Evolutionary conservation across 2,329 filamentous ascomycete genomes (phyloP), one percentile per base, ranked within the genome.

Genomic region (Clarireedia homoeocarpa): DNA sequence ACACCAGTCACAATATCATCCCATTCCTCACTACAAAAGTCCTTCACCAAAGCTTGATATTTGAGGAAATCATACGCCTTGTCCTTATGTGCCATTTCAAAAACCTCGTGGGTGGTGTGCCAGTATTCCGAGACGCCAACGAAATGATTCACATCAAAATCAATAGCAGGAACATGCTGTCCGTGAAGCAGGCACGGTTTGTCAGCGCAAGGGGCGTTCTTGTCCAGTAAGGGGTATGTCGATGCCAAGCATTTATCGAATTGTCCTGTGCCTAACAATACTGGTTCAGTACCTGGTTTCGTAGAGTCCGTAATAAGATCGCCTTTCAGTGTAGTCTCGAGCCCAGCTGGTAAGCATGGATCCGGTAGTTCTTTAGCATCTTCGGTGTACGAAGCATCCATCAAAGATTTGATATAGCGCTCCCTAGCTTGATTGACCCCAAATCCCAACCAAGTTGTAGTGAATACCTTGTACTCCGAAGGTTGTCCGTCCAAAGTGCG

Each of bases 61-160:
- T 88, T 91, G 59, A 85, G 82, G 63, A 96, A 89, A 66, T 97
- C 91, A 70, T 97, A 99, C 0, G 88, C 83, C 62, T 89, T 86
- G 63, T 88, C 86, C 59, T 82, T 79, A 61, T 89, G 84, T 4
- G 83, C 84, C 75, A 83, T 81, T 58, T 86, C 82, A 65, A 99
- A 97, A 2, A 97, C 86, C 54, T 94, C 91, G 65, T 99, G 94
- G 0, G 94, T 99, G 0, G 92, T 95, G 71, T 99, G 94, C 92
- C 94, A 99, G 72, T 95, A 99, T 69, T 99, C 94, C 1, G 92
- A 97, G 3, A 99, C 92, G 10, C 94, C 94, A 27, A 99, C 86
- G 66, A 99, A 99, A 70, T 96, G 95, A 66, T 99, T 99, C 38
- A 97, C 85, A 60, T 94, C 86, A 67, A 97, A 99, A 69, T 99